Conservation (phyloP, 2,329 filamentous ascomycete species). For the Colletotrichum endophyticum region DNA sequence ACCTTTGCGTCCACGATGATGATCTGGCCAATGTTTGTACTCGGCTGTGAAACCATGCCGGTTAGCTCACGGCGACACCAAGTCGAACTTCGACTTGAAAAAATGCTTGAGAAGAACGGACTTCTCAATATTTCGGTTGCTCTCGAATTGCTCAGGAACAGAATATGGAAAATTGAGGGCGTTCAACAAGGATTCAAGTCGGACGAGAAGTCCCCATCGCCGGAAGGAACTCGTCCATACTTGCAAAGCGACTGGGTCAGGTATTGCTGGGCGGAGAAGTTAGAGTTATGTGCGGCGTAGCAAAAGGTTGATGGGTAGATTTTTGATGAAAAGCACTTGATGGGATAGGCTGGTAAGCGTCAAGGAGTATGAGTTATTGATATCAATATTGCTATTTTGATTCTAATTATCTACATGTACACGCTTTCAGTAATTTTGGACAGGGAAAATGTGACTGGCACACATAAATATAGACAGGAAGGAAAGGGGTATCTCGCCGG, state of each 20-base stretch:
- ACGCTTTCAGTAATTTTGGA: neutral
- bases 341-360: neutral
- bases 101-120: constrained; percentile 3
- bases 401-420: neutral
- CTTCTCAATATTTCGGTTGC: neutral
- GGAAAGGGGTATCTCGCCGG: constrained; percentile 15
- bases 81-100: neutral
- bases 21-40: constrained; percentile 12
- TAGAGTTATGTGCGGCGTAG: constrained; percentile 1
- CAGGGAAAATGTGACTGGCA: neutral
- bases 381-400: neutral
- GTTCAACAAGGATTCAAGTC: neutral
- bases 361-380: neutral
- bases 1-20: constrained; percentile 7
- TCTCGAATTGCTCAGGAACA: neutral
- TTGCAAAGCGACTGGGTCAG: neutral
- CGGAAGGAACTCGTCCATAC: neutral
- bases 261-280: neutral
- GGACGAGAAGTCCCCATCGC: rapidly evolving
- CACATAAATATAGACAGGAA: constrained; percentile 1
- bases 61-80: neutral
- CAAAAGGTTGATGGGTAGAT: neutral
- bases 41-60: constrained; percentile 3
- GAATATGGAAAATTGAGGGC: constrained; percentile 6
- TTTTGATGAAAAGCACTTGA: neutral